These are phyloP conservation scores for Coleophoma eucalyptorum DNA, from an alignment of 2,329 filamentous ascomycete species.

Conservation along the genomic window DNA sequence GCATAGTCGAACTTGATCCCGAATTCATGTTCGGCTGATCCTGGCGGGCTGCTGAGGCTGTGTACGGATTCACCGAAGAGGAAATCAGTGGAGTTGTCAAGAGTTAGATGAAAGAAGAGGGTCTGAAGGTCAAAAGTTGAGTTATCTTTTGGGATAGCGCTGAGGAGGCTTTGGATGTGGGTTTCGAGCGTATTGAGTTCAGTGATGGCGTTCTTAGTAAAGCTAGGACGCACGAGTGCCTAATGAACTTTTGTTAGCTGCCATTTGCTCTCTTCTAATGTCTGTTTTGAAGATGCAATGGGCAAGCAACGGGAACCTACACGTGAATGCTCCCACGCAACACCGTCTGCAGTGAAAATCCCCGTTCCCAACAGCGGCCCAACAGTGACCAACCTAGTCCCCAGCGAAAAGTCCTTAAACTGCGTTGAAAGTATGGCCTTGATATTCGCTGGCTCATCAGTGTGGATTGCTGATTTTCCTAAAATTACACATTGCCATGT, in stretches of 20 bases:
- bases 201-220: constrained; percentile 38
- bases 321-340: constrained; percentile 18
- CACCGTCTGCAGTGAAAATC: constrained; percentile 52
- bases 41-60: constrained; percentile 23
- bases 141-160: constrained; percentile 43
- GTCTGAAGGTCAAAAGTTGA: constrained; percentile 44
- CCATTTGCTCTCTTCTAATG: constrained; percentile 3
- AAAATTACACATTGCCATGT: neutral
- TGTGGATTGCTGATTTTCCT: neutral
- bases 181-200: constrained; percentile 46
- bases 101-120: constrained; percentile 51
- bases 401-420: constrained; percentile 50
- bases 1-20: constrained; percentile 27
- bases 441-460: constrained; percentile 40
- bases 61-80: constrained; percentile 54
- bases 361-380: constrained; percentile 45
- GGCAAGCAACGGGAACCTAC: constrained; percentile 16
- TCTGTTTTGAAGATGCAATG: neutral
- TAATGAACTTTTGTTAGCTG: constrained; percentile 8
- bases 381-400: constrained; percentile 29
- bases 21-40: constrained; percentile 15
- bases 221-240: constrained; percentile 46
- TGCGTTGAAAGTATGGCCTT: constrained; percentile 49
- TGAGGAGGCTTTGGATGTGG: constrained; percentile 27
- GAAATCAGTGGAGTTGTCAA: constrained; percentile 56